phyloP scores from a whole-genome alignment of 1,284 basidiomycete species.

The Ganoderma lucidum region DNA sequence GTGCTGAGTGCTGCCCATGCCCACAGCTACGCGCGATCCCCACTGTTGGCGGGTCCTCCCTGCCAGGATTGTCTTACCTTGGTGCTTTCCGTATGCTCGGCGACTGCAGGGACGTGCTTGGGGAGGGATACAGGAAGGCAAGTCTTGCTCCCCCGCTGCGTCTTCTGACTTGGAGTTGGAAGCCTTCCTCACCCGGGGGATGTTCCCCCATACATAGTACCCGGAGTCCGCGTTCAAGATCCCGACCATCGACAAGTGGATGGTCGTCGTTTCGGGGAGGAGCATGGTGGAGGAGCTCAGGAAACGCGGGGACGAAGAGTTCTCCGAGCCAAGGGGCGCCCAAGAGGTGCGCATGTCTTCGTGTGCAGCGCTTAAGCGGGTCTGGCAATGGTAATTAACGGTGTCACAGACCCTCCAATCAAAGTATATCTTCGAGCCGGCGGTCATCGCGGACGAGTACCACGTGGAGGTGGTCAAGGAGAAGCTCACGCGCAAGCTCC shows the following conservation, averaged over 20 bases:
- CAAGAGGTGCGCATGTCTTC: not conserved
- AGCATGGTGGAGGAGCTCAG: slow-evolving; percentile 7
- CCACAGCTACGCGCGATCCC: not conserved
- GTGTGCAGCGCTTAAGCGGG: not conserved
- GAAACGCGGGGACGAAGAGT: not conserved
- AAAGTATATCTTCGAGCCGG: slow-evolving; percentile 33
- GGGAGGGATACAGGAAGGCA: too few species aligned
- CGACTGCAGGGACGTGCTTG: not conserved
- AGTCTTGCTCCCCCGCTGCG: too few species aligned
- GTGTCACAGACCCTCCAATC: slow-evolving; percentile 14
- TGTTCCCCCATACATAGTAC: slow-evolving; percentile 36
- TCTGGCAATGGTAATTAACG: not conserved
- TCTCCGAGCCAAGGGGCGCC: not conserved
- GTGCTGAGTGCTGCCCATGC: not conserved
- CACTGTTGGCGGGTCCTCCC: not conserved
- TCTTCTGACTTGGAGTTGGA: too few species aligned
- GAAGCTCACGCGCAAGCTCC: slow-evolving; percentile 35
- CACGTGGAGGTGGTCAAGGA: slow-evolving; percentile 38
- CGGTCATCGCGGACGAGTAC: slow-evolving; percentile 35
- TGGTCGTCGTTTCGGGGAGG: slow-evolving; percentile 34
- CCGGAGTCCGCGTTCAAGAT: slow-evolving; percentile 42
- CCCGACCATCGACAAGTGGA: slow-evolving; percentile 43
- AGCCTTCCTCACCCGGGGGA: too few species aligned
- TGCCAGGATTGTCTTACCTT: not conserved
- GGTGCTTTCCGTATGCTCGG: not conserved